Base-by-base conservation (phyloP, 345 rosid genomes). In the Acer campestre region DNA sequence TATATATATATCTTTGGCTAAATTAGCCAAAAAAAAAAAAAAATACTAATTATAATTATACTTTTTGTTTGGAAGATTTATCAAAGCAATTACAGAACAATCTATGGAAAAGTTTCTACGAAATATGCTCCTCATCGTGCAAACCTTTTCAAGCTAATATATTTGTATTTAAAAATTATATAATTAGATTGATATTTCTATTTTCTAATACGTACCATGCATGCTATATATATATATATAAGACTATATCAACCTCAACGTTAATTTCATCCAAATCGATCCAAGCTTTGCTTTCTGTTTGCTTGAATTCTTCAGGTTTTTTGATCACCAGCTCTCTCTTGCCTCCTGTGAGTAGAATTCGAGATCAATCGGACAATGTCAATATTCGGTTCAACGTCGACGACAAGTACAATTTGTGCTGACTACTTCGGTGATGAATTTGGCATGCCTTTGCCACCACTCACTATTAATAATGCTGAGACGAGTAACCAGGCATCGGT, bases 361-460 rank as follows among this genome's bases (percentile, higher is more conserved):
- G 16, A 63, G 68, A 23, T 64, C 8, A 35, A 35, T 4, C 38
- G 38, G 8, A 35, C 23, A 4, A 72, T 72, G 75, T 58, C 75
- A n/a, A 18, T 72, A 13, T 72, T 72, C 9, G 31, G 75, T 72
- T 72, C 49, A 18, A 42, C 46, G 2, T 29, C 17, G 20, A 31
- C 8, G 0, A 31, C 8, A 0, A 16, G 10, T 38, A 12, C 63
- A 7, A 35, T 72, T 38, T 6, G 51, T 72, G 51, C 66, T 0
- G 75, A 72, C 18, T 72, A 56, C 51, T 58, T 58, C 17, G 35
- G 51, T 7, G 66, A 72, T 14, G 66, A 72, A 31, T 56, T 58
- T 72, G 75, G 75, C 5, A 48, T 53, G 13, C 35, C 46, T 38
- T 20, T 55, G 76, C 58, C 66, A 70, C 71, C 71, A 16, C 18